phyloP scores from a whole-genome alignment of 2,329 filamentous ascomycete species.

The Penicillium decumbens region DNA sequence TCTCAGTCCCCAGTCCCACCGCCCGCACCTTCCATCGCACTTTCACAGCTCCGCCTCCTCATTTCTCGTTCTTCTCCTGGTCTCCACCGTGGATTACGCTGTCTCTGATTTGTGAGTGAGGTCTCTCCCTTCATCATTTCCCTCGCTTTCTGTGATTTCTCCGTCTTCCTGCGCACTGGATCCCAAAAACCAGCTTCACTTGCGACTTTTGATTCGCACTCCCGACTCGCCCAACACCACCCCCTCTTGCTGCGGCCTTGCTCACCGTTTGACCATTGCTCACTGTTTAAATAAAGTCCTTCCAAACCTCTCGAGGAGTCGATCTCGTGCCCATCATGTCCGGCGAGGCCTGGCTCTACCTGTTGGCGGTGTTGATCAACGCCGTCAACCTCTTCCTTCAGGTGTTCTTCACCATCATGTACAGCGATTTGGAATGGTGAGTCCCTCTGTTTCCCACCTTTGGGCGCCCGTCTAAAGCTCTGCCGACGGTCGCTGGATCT shows the following conservation, averaged over 20 bases:
- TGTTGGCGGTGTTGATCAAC: constrained; percentile 97
- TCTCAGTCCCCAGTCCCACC: neutral
- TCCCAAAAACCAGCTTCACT: constrained; percentile 26
- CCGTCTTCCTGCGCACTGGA: constrained; percentile 13
- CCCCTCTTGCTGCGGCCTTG: constrained; percentile 1
- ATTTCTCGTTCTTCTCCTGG: neutral
- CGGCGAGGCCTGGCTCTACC: constrained; percentile 96
- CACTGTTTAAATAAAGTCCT: neutral
- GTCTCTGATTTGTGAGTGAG: constrained; percentile 19
- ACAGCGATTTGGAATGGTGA: constrained; percentile 98
- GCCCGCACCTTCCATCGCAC: neutral
- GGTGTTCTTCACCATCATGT: constrained; percentile 99
- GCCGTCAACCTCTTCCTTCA: constrained; percentile 99
- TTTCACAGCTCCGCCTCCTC: constrained; percentile 8
- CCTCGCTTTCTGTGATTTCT: constrained; percentile 15
- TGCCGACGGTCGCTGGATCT: neutral
- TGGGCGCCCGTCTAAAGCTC: neutral
- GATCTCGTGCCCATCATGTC: constrained; percentile 62
- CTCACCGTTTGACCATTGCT: constrained; percentile 5
- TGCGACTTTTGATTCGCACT: constrained; percentile 15
- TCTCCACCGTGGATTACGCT: neutral
- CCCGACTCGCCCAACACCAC: constrained; percentile 1
- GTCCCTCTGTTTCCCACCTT: constrained; percentile 36
- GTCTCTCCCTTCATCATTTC: neutral
- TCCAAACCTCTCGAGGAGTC: constrained; percentile 7